phyloP scores from a whole-genome alignment of 768 basidiomycete genomes.

The Russula compacta region DNA sequence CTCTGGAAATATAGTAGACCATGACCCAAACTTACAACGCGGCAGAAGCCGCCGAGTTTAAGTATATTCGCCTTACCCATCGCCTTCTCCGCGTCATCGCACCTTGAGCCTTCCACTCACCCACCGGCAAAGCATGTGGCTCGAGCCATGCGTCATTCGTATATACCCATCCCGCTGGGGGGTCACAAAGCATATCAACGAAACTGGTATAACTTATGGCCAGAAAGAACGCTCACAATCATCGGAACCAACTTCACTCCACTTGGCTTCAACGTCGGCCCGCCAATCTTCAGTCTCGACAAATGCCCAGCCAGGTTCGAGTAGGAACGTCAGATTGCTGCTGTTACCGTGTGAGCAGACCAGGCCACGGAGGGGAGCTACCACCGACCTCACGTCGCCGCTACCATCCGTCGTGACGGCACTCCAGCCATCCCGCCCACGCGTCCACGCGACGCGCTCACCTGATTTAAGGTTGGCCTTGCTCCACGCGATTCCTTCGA shows the following conservation, averaged over 20 bases:
- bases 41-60: not conserved
- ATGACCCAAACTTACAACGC: not conserved
- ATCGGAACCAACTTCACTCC: constrained; percentile 39
- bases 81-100: constrained; percentile 56
- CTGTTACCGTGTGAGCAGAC: constrained; percentile 29
- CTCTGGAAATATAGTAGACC: not conserved
- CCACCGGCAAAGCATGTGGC: constrained; percentile 33
- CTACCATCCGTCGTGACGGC: constrained; percentile 37
- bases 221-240: constrained; percentile 24
- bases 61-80: constrained; percentile 66
- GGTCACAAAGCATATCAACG: constrained; percentile 13
- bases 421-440: constrained; percentile 64
- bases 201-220: not conserved
- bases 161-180: constrained; percentile 70
- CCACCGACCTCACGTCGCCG: constrained; percentile 56
- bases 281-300: constrained; percentile 74
- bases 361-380: not conserved
- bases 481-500: constrained; percentile 29
- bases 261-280: constrained; percentile 48
- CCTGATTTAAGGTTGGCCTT: constrained; percentile 30
- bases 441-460: constrained; percentile 62
- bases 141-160: constrained; percentile 69
- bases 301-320: constrained; percentile 67
- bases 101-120: constrained; percentile 33
- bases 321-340: constrained; percentile 74